Evolutionary conservation across 345 rosid species (phyloP), one percentile per base, ranked within the genome.

Genomic region (Mallotus nudiflorus): DNA sequence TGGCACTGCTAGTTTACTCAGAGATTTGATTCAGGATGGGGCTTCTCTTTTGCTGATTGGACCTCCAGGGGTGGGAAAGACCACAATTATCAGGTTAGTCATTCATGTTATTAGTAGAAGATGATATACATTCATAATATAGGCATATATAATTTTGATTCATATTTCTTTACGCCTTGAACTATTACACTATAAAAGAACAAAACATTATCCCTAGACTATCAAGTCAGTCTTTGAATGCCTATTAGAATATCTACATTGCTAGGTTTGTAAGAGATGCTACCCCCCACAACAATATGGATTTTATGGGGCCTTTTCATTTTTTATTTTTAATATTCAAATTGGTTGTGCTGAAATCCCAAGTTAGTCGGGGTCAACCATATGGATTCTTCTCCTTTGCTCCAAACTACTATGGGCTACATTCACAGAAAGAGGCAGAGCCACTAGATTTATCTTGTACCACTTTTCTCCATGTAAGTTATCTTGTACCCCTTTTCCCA

Each of bases 61-160:
- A 25, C 96, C 98, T 60, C 97, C 98, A 0, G 98, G 98, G 52
- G 98, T 91, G 22, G 98, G 98, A 40, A 93, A 93, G 78, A 93
- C 98, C 66, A 91, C 98, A 31, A 89, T 93, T 82, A 89, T 93
- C 76, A 91, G 98, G 98, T 89, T 75, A 13, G 67, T 65, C 42
- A 10, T 68, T 46, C 20, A 44, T 54, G 12, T 50, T 60, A 42
- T 50, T 65, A 35, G 52, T 31, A 39, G 9, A 24, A 46, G 15
- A 37, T 72, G 35, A 58, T 48, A 13, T 62, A 40, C 33, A 68
- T 69, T 49, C 68, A 44, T 54, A 13, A 56, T 16, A 46, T 24
- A 31, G 22, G 27, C 20, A n/a, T 67, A 35, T 28, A 0, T 15
- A 44, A 18, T 19, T 57, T 20, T 27, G 10, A 19, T 56, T 5